Evolutionary conservation across 331 rosid species (phyloP).

Genomic region (Malus hybrid): DNA sequence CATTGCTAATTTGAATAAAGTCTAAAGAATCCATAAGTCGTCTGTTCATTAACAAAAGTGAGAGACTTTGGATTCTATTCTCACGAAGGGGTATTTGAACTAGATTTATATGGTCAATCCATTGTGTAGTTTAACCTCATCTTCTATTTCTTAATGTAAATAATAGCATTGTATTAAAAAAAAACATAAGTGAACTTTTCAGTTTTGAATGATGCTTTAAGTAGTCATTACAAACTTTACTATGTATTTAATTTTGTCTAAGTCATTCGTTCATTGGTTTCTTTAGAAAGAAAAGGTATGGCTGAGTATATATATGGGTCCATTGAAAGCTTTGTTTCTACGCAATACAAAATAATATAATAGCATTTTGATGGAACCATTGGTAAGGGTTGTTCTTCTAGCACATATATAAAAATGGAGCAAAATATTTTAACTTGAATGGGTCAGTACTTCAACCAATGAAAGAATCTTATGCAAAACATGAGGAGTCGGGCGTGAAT

Average conservation of each 20-base stretch:
- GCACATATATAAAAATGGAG: neutral
- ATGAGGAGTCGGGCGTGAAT: no score
- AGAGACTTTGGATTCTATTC: rapidly evolving
- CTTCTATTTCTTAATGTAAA: no score
- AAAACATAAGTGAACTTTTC: neutral
- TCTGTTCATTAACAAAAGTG: no score
- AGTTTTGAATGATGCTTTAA: neutral
- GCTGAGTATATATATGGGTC: neutral
- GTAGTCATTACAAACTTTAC: neutral
- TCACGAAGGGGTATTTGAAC: no score
- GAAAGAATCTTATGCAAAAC: neutral
- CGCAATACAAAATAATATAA: neutral
- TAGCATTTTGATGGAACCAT: neutral
- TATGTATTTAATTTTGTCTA: neutral
- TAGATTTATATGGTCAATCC: rapidly evolving
- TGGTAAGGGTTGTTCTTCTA: neutral
- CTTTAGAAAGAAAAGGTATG: neutral
- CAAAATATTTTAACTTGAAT: neutral
- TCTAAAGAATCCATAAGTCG: no score
- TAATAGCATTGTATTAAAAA: no score
- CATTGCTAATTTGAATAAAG: no score
- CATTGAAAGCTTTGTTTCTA: conserved; percentile 5
- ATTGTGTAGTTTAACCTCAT: no score
- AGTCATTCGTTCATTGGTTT: neutral
- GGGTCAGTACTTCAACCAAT: neutral